Evolutionary conservation across 2,329 filamentous ascomycete species (phyloP).

Genomic region (Botryotinia convoluta): DNA sequence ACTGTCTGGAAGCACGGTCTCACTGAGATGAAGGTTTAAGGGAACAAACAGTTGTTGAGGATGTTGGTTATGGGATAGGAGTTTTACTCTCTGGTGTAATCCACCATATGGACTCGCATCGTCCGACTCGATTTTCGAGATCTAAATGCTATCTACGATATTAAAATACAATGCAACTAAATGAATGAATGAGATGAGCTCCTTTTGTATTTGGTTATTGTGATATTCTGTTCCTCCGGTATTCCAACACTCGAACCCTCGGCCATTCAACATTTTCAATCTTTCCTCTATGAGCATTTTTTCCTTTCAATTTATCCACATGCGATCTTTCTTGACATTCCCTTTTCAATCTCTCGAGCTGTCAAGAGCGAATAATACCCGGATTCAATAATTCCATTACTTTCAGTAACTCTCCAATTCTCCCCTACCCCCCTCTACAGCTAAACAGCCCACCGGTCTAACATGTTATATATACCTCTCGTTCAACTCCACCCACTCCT

Average conservation of each 20-base stretch:
- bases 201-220: too few relatives aligned
- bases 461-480: neutral
- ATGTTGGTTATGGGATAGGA: constrained; percentile 10
- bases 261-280: neutral
- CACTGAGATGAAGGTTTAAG: constrained; percentile 85
- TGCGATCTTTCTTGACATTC: too few relatives aligned
- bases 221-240: neutral
- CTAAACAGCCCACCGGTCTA: fast-evolving
- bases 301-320: too few relatives aligned
- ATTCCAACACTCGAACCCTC: neutral
- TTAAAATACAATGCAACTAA: constrained; percentile 5
- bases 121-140: constrained; percentile 13
- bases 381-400: neutral
- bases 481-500: neutral
- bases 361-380: neutral
- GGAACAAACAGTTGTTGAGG: neutral
- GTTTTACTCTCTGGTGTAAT: constrained; percentile 2
- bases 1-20: constrained; percentile 96
- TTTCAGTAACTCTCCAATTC: neutral
- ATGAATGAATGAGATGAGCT: neutral
- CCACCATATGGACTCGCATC: constrained; percentile 5
- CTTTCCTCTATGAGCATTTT: neutral
- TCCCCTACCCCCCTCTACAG: neutral
- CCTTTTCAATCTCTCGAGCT: neutral
- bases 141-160: neutral